Evolutionary conservation across 2,329 filamentous ascomycete species (phyloP), one percentile per base, ranked within the genome.

Genomic region (Keithomyces neogunnii): DNA sequence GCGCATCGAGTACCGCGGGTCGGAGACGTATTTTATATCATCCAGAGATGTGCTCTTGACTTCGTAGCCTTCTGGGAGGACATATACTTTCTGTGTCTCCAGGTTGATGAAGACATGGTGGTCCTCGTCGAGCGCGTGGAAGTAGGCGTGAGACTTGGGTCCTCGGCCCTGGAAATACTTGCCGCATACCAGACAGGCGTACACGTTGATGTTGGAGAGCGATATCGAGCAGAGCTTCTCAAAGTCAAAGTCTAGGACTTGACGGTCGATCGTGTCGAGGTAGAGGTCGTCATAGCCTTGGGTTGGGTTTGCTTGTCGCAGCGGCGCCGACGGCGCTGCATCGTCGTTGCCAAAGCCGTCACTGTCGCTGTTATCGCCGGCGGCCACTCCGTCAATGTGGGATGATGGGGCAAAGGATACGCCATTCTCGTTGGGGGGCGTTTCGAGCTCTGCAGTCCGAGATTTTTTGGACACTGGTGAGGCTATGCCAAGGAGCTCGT

Each of bases 71-170:
- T 99, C 93, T 1, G 93, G 93, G 48, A 99, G 76, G 40, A 95
- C 89, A 66, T 89, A 96, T 39, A 95, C 89, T 66, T 85, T 88
- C 67, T 95, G 89, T 3, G 87, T 90, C 66, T 90, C 85, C 82
- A 99, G 93, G 71, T 97, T 97, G 77, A 99, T 92, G 70, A 89
- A 99, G 52, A 97, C 92, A 75, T 99, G 93, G 70, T 99, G 93
- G 55, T 86, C 88, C 60, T 95, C 86, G 62, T 99, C 92, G 54
- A 99, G 83, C 53, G 92, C 88, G 73, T 99, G 93, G 68, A 96
- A 96, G 72, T 99, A 99, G 61, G 93, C 93, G 69, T 96, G 88
- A 49, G 92, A 96, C 65, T 93, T 95, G 13, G 88, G 87, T 0
- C 93, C 93, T 60, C 93, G 82, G 49, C 93, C 93, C 69, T 96